Conservation (phyloP, 176 grass and related monocot species). For the Themeda triandra region DNA sequence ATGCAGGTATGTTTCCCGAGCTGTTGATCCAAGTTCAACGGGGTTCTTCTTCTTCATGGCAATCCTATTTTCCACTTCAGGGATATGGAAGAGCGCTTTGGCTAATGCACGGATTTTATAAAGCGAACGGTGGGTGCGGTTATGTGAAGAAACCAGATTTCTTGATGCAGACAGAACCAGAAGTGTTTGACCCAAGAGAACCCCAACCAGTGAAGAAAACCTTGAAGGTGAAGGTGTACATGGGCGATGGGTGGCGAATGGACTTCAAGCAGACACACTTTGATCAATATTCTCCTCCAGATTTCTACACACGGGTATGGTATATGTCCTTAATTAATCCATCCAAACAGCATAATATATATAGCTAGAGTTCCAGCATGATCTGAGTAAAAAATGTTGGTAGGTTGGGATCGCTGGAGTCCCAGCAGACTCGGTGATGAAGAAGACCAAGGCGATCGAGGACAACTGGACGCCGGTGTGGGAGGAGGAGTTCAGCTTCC, state of each 20-base stretch:
- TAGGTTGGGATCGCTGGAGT: constrained; percentile 87
- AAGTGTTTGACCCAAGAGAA: constrained; percentile 70
- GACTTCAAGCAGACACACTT: constrained; percentile 89
- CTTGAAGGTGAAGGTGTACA: constrained; percentile 87
- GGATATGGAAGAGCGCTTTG: constrained; percentile 91
- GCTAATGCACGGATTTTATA: constrained; percentile 99
- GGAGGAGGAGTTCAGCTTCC: constrained; percentile 75
- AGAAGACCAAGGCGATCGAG: constrained; percentile 75
- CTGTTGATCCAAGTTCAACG: not conserved
- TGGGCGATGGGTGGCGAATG: constrained; percentile 87
- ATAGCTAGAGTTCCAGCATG: not conserved
- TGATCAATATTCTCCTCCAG: constrained; percentile 86
- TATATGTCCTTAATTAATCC: not conserved
- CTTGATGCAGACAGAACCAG: constrained; percentile 58
- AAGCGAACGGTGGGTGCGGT: constrained; percentile 82
- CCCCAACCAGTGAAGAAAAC: constrained; percentile 52
- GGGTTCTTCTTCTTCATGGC: not conserved
- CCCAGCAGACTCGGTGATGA: constrained; percentile 63
- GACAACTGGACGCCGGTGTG: constrained; percentile 90
- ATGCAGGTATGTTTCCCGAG: constrained; percentile 55
- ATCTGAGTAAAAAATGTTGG: not conserved
- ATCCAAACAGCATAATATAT: not conserved
- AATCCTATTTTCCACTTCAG: constrained; percentile 37
- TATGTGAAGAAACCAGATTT: constrained; percentile 98
- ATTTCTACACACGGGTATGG: constrained; percentile 78